Base-by-base conservation (phyloP, 257 asterid species). In the Echites panduratus region DNA sequence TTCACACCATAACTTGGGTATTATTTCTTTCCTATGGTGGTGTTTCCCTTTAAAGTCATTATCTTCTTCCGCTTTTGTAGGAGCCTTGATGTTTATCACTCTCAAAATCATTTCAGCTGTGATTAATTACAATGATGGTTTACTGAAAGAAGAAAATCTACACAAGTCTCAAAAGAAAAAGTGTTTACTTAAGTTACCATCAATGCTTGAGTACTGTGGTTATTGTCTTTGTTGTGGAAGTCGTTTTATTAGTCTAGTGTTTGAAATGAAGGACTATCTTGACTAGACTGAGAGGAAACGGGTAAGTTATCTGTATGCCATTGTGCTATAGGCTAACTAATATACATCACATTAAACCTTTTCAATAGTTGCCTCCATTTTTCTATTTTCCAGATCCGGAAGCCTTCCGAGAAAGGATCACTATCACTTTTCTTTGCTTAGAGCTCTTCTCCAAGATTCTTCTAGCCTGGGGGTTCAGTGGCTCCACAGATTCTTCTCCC, bases 201-300 rank as follows among this genome's bases (percentile, higher is more conserved):
- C 98, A 48, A 35, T 92, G 63, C 77, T 90, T 26, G 98, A 95
- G 77, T 95, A 95, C 75, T 19, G 65, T 68, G 99, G 98, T 63
- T 92, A 83, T 76, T 95, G 99, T 80, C 90, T 95, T 63, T 92
- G 96, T 75, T 92, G 99, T 68, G 99, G 97, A 78, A 95, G 94
- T 75, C 99, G 92, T 87, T 92, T 95, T 85, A 98, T 98, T 49
- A 98, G 99, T 78, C 99, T 98, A 45, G 98, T 95, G 49, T 95
- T 80, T 78, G 99, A 95, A 82, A 90, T 95, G 90, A 89, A 91
- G 75, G 96, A 89, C 80, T 93, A 93, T 85, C 89, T 93, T 73
- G 91, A 93, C 53, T 93, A 97, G 98, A 89, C 91, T 1, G 96
- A 85, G 82, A 85, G 90, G 78, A 87, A 86, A 87, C 97, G 98